Base-by-base conservation (phyloP, 2,329 filamentous ascomycete genomes). In the Colletotrichum liriopes region DNA sequence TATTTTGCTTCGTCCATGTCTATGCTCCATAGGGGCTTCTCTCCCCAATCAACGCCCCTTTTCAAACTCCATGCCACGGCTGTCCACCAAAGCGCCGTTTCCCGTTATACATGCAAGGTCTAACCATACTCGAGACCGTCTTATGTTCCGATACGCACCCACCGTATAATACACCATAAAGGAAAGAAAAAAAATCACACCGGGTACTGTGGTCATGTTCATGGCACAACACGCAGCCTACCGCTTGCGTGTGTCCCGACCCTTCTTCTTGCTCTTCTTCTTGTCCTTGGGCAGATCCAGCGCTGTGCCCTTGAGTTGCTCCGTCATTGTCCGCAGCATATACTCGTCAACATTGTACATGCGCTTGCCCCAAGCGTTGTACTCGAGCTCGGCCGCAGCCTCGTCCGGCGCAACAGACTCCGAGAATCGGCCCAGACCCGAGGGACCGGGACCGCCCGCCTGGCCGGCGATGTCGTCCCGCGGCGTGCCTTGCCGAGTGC, bases 301-400 rank as follows among this genome's bases (percentile, higher is more conserved):
- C 62, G 89, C 86, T 32, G 89, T 90, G 59, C 88, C 85, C 76
- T 88, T 87, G 29, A 92, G 83, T 78, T 87, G 85, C 74, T 83
- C 91, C 56, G 88, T 87, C 91, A 95, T 94, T 67, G 89, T 88
- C 45, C 84, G 84, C 62, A 96, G 83, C 87, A 96, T 92, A 79
- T 93, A 94, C 63, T 94, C 91, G 78, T 96, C 94, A 68, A 95
- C 89, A 51, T 89, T 91, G 63, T 84, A 83, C 71, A 92, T 86
- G 65, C 79, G 84, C 49, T 84, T 86, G 7, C 89, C 90, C 84
- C 86, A 91, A 1, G 90, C 90, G 73, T 91, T 92, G 39, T 83
- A 78, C 75, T 93, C 90, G 0, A 84, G 77, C 58, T 86, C 80
- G 9, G 82, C 79, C 9, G 79, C 81, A 67, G n/a, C n/a, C 5